A percentile compares a stretch with the other conserved stretches of the same genome.
Conservation (phyloP, 2,329 filamentous ascomycete species). For the Aspergillus oerlinghausenensis region DNA sequence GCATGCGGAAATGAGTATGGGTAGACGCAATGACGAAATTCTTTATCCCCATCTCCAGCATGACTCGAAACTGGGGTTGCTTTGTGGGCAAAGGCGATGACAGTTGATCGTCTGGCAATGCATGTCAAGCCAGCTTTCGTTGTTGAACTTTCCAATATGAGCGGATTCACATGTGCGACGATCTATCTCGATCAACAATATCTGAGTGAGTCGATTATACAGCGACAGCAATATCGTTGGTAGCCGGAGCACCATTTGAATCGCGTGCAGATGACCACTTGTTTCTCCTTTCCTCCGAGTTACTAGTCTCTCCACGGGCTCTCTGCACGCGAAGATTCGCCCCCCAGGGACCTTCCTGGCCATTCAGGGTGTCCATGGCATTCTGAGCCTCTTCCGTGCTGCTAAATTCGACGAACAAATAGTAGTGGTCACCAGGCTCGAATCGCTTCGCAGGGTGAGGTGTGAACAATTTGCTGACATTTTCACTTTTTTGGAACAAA, state of each 20-base stretch:
- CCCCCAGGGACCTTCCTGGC: constrained; percentile 38
- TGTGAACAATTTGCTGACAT: constrained; percentile 53
- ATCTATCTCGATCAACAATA: background rate
- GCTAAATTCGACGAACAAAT: constrained; percentile 62
- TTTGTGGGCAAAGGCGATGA: background rate
- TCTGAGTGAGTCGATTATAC: constrained; percentile 2
- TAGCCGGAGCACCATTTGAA: background rate
- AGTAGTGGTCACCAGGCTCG: constrained; percentile 56
- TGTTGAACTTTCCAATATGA: background rate
- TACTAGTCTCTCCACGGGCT: constrained; percentile 35
- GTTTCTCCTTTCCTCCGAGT: constrained; percentile 23
- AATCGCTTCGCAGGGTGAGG: constrained; percentile 52
- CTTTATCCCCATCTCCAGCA: background rate
- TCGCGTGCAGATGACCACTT: constrained; percentile 16
- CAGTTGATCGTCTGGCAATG: background rate
- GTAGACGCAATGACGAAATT: background rate
- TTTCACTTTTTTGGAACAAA: constrained; percentile 27
- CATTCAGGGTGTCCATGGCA: constrained; percentile 46
- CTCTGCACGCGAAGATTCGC: constrained; percentile 35
- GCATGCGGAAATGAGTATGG: background rate
- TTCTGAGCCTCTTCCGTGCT: constrained; percentile 50
- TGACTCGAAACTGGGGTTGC: background rate
- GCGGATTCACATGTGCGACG: background rate
- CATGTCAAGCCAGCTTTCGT: background rate
- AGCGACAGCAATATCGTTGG: constrained; percentile 4